Base-by-base conservation (phyloP, 2,329 filamentous ascomycete species). In the Ophiostoma fasciatum region DNA sequence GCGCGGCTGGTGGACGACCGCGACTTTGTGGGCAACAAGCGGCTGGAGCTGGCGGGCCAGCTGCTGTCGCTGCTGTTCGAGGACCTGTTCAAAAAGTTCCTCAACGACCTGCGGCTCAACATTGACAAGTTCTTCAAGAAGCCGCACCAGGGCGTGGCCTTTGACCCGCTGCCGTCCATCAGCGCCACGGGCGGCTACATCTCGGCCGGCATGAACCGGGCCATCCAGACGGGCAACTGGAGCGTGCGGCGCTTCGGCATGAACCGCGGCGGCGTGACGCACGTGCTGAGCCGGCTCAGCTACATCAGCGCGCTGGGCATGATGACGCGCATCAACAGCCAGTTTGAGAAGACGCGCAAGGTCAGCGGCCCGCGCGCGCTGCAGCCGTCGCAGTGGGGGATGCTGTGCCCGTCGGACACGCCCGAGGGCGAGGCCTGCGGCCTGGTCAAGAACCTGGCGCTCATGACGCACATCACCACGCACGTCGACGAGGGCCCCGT, bases 401-500 rank as follows among this genome's bases (percentile, higher is more conserved):
- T 98, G 87, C 66, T 98, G 37, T 98, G 90, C 53, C 82, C 87
- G 0, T 92, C 90, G 10, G 90, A 98, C 65, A 98, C 90, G 0
- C 90, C 90, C 7, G 90, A 98, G 77, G 90, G 90, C 60, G 90
- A 98, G 63, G 87, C 90, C 10, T 98, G 90, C 61, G 90, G 90
- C 67, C 62, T 98, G 39, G 87, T 98, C 48, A 98, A 98, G 66
- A 98, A 98, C 52, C 60, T 98, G 62, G 90, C 90, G 8, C 66
- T 98, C 39, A 98, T 98, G 90, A 98, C 92, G 35, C 92, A 98
- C 52, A 96, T 98, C 48, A 98, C 90, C 1, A 98, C 90, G 2
- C 84, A 94, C 45, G 84, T 93, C 38, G 85, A 94, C 38, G 90
- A 96, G 53, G 83, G 76, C 14, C 87, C 90, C 1, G 82, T 98